Evolutionary conservation across 345 rosid genomes (phyloP).

Genomic region (Punica granatum): DNA sequence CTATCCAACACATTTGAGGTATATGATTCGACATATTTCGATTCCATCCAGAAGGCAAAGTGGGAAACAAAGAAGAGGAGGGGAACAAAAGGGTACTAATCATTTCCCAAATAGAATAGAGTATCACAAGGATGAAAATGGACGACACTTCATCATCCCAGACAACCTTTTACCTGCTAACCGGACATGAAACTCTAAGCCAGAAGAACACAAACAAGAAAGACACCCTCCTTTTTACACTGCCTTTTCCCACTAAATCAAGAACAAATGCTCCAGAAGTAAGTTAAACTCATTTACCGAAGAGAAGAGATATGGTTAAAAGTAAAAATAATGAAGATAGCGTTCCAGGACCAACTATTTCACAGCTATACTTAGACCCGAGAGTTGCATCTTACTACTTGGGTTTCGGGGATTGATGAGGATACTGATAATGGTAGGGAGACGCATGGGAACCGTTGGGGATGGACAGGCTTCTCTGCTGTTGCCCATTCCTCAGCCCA

Average conservation of each 20-base stretch:
- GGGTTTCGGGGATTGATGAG: slow-evolving; percentile 61
- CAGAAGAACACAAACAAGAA: not conserved
- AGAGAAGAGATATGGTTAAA: not conserved
- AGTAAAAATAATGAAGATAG: not conserved
- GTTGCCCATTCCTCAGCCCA: slow-evolving; percentile 23
- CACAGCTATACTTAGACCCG: not conserved
- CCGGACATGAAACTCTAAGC: not conserved
- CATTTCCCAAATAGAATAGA: not conserved
- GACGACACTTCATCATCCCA: not conserved
- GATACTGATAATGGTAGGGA: slow-evolving; percentile 55
- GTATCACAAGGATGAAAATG: not conserved
- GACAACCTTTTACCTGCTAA: slow-evolving; percentile 3
- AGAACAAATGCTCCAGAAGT: not conserved
- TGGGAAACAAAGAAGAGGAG: slow-evolving; percentile 7
- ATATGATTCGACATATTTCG: not conserved
- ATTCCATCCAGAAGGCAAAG: not conserved
- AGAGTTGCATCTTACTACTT: slow-evolving; percentile 26
- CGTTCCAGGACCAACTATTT: not conserved
- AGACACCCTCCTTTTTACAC: not conserved
- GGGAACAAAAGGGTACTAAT: slow-evolving; percentile 7
- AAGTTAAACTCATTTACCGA: not conserved
- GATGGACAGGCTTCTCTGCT: slow-evolving; percentile 32
- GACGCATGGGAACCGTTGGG: slow-evolving; percentile 72
- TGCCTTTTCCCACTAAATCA: not conserved
- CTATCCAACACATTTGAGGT: not conserved